Evolutionary conservation across 192 early-diverging fungal species (phyloP).

Genomic region (Geosiphon pyriformis): DNA sequence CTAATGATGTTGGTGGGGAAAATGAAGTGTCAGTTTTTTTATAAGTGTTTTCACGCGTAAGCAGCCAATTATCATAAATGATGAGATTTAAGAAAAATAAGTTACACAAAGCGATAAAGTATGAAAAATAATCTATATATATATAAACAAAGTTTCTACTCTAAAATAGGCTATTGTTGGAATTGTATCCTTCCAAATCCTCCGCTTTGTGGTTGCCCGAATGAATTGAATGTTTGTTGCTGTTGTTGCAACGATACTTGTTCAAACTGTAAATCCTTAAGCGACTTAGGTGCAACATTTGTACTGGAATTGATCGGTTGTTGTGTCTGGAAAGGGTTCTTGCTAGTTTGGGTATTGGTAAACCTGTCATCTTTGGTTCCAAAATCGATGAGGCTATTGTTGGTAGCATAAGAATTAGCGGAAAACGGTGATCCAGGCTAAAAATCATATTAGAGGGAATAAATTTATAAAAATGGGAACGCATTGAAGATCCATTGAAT

Average conservation of each 20-base stretch:
- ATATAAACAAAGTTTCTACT: too few relatives aligned
- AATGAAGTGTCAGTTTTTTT: too few relatives aligned
- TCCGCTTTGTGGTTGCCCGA: background rate
- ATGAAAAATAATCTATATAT: too few relatives aligned
- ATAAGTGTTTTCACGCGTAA: too few relatives aligned
- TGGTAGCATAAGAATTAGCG: background rate
- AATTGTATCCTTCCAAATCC: background rate
- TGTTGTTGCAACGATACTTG: background rate
- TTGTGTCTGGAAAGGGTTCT: constrained; percentile 21
- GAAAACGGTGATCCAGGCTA: constrained; percentile 14
- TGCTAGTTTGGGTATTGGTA: background rate
- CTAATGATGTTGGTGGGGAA: too few relatives aligned
- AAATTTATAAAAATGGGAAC: background rate
- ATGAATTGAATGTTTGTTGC: background rate
- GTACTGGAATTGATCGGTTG: background rate
- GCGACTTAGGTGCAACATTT: background rate
- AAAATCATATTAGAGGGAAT: background rate
- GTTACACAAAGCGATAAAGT: too few relatives aligned
- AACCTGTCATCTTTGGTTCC: too few relatives aligned
- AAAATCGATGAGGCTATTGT: constrained; percentile 16
- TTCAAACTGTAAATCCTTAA: background rate
- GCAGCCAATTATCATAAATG: too few relatives aligned
- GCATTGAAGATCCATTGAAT: background rate
- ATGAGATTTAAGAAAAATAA: too few relatives aligned
- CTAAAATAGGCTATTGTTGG: background rate